Conservation (phyloP, 257 asterid species). For the Capsicum baccatum region DNA sequence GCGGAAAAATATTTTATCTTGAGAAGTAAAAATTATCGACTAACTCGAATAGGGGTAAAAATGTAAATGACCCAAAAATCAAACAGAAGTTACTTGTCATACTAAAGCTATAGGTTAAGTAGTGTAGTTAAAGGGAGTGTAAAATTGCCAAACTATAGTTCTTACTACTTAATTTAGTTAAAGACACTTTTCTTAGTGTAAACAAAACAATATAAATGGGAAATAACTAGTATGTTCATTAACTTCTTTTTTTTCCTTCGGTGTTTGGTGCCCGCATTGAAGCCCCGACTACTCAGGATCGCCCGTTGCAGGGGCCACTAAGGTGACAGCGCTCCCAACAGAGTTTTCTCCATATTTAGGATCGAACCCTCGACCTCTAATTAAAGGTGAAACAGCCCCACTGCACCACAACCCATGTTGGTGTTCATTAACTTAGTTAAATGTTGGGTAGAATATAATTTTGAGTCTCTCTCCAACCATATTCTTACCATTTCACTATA, state of each 20-base stretch:
- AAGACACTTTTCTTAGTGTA: conserved; percentile 11
- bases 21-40: background rate
- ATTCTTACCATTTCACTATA: conserved; percentile 45
- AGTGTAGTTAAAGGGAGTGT: conserved; percentile 28
- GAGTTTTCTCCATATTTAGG: too few species aligned
- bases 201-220: too few species aligned
- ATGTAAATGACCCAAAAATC: background rate
- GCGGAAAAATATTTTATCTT: too few species aligned
- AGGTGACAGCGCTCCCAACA: too few species aligned
- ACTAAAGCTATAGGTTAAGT: conserved; percentile 21
- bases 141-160: conserved; percentile 22
- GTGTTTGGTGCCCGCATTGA: too few species aligned
- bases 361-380: too few species aligned
- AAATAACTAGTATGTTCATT: background rate
- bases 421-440: conserved; percentile 16
- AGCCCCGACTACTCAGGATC: too few species aligned
- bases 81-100: conserved; percentile 16
- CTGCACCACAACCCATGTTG: too few species aligned
- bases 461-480: conserved; percentile 46
- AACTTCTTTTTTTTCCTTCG: background rate
- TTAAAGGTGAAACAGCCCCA: too few species aligned
- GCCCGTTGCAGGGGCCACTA: too few species aligned
- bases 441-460: conserved; percentile 45
- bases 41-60: background rate
- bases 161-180: conserved; percentile 21